phyloP scores from a whole-genome alignment of 108 stramenopile genomes.

The Conticribra weissflogii region DNA sequence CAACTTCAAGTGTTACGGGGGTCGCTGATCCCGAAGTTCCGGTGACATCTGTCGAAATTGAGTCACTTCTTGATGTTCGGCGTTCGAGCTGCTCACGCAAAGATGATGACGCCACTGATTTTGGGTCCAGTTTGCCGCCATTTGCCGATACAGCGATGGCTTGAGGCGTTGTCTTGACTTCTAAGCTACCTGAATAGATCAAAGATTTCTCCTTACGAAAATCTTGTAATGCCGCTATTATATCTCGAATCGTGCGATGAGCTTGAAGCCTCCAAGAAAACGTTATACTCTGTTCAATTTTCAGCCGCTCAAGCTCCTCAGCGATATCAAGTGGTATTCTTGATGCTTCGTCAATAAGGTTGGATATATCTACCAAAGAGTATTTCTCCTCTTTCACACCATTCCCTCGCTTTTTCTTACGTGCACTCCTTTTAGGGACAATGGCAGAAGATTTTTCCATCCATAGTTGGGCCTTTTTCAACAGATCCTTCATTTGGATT shows the following conservation, averaged over 20 bases:
- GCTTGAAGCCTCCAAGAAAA: conserved; percentile 59
- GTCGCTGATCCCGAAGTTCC: conserved; percentile 28
- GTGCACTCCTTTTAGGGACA: conserved; percentile 49
- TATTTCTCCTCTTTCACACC: conserved; percentile 23
- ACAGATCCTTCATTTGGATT: conserved; percentile 47
- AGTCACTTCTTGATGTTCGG: conserved; percentile 13
- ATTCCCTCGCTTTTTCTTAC: conserved; percentile 30
- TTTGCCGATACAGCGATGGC: neutral
- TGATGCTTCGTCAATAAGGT: conserved; percentile 61
- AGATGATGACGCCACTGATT: neutral
- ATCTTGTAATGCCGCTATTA: conserved; percentile 55
- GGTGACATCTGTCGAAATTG: conserved; percentile 11
- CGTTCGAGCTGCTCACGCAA: conserved; percentile 13
- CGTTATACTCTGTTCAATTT: conserved; percentile 45
- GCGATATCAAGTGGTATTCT: conserved; percentile 54
- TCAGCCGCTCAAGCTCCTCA: conserved; percentile 54
- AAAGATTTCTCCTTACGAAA: conserved; percentile 38
- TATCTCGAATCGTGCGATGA: conserved; percentile 45
- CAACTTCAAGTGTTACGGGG: conserved; percentile 21
- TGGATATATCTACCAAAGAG: conserved; percentile 52
- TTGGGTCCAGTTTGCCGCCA: neutral
- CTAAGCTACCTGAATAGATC: conserved; percentile 15
- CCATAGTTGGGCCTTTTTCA: conserved; percentile 54
- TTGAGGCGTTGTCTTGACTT: neutral
- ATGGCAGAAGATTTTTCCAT: conserved; percentile 44